Evolutionary conservation across 2,329 filamentous ascomycete species (phyloP).

Genomic region (Aureobasidium sp.): DNA sequence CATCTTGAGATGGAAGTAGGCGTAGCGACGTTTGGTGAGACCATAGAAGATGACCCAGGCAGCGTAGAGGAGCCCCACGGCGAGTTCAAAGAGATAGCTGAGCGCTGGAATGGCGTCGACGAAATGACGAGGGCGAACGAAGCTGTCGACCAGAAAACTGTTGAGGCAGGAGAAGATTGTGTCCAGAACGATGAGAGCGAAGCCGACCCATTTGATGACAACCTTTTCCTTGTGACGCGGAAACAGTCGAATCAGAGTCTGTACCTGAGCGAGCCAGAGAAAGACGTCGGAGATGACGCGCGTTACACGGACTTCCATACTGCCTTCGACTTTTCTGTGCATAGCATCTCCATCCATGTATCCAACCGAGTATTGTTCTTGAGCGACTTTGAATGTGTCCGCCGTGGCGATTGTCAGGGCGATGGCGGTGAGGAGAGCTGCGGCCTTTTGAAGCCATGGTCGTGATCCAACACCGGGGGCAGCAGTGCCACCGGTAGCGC

Average conservation of each 20-base stretch:
- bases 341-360: conserved; percentile 71
- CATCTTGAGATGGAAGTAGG: conserved; percentile 86
- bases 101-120: conserved; percentile 84
- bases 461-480: conserved; percentile 82
- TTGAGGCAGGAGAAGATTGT: conserved; percentile 86
- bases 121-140: conserved; percentile 63
- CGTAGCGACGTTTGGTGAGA: conserved; percentile 82
- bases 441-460: conserved; percentile 78
- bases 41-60: conserved; percentile 93
- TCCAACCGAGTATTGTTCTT: conserved; percentile 69
- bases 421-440: conserved; percentile 57
- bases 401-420: conserved; percentile 89
- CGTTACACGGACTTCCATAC: conserved; percentile 79
- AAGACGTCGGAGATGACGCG: conserved; percentile 93
- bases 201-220: conserved; percentile 97
- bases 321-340: conserved; percentile 71
- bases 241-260: conserved; percentile 91
- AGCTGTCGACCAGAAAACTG: conserved; percentile 61
- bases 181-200: conserved; percentile 84
- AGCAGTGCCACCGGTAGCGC: conserved; percentile 56
- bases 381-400: conserved; percentile 79
- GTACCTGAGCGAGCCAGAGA: conserved; percentile 93
- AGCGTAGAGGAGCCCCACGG: conserved; percentile 78
- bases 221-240: conserved; percentile 95
- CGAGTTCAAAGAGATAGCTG: conserved; percentile 82